Base-by-base conservation (phyloP, 2,329 filamentous ascomycete species). In the Hymenoscyphus albidus region DNA sequence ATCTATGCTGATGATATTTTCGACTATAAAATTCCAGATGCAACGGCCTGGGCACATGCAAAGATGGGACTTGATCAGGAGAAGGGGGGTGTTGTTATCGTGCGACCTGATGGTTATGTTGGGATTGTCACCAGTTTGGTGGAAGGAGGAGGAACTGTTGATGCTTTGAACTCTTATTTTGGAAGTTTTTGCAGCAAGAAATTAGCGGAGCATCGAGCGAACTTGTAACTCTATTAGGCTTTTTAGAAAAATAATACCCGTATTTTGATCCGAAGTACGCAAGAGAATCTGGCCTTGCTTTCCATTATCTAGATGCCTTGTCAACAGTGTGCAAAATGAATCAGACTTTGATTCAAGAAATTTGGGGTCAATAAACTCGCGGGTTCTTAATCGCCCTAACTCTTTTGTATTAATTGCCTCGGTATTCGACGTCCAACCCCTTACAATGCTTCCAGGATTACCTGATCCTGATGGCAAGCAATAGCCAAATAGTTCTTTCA, bases 81-180 rank as follows among this genome's bases (percentile, higher is more conserved):
- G 67, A 83, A 80, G 67, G 92, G 92, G 12, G 92, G 89, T 64
- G 85, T 97, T 1, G 88, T 96, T 1, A 89, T 97, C 10, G 91
- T 96, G 7, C 81, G 93, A 56, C 93, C 93, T 0, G 93, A 97
- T 76, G 92, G 92, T 7, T 95, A 97, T 76, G 89, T 97, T 35
- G 91, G 90, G 27, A 83, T 91, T 67, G 90, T 93, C 3, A 85
- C 90, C 12, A 82, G 82, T 70, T 79, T 97, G 27, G 88, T 85
- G 1, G 89, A 94, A 76, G 93, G 93, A 0, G 85, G 78, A 64
- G 91, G 87, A 16, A 97, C 93, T 0, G 87, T 91, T 0, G 90
- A 96, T 72, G 91, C 88, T 16, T 79, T 97, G 70, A 91, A 97
- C 73, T 82, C 84, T 68, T 97, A 96, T 76, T 97, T 97, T 77